Base-by-base conservation (phyloP, 208 protist genomes). In the Trypanosomatidae sp. region DNA sequence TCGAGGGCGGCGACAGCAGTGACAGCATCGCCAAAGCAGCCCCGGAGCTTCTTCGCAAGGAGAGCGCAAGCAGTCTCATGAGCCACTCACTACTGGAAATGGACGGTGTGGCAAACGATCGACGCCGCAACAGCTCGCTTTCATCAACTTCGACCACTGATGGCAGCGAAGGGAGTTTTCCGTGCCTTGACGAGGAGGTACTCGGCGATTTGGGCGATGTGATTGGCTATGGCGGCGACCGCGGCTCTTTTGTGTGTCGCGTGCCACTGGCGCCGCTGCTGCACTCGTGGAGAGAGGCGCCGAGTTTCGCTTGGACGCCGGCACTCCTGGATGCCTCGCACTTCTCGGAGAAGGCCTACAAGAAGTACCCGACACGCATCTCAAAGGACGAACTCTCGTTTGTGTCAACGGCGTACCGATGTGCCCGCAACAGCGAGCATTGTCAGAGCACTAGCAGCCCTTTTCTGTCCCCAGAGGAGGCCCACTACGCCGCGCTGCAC, bases 211-310 rank as follows among this genome's bases (percentile, higher is more conserved):
- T 73, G n/a, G 59, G 62, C 22, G 73, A 79, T 7, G 69, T 83
- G 1, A 86, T 96, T 56, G 89, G 91, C 28, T 82, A 83, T 44
- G 91, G 91, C 12, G 91, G 91, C 8, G 81, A 93, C 58, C 87
- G 84, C 44, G 91, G 91, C 12, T 86, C 89, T 2, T 74, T 83
- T 44, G 91, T 96, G 30, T 96, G 89, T 80, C 78, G 78, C 13
- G 69, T 94, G 33, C 41, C 69, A 1, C 50, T 73, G 4, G 66
- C 71, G 25, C n/a, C 69, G 17, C 46, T 72, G 39, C 25, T 73
- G 49, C 41, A 46, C 7, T 43, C 58, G 50, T 52, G 64, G 28
- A 60, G 47, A 66, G 33, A 66, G 17, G 36, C 39, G 2, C 58
- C 69, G 15, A 66, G 52, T 30, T 17, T 41, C 17, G 7, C 46